Base-by-base conservation (phyloP, 75 land plant species). In the Selaginella tamariscina region DNA sequence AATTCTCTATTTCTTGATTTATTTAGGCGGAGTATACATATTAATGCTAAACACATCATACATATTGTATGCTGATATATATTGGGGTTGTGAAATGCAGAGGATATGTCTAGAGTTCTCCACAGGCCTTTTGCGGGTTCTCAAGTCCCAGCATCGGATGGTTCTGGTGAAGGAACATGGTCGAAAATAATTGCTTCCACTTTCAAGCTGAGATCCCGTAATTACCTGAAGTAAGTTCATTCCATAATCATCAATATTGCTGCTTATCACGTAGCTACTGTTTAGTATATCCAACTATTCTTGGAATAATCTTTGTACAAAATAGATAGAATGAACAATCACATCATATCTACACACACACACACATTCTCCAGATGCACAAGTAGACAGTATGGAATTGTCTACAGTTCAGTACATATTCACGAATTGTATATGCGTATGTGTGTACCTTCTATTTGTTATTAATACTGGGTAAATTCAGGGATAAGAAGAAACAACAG, bases 401-500 rank as follows among this genome's bases (percentile, higher is more conserved):
- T 49, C 54, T 49, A 11, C 54, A 11, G 20, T 11, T 11, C 54
- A 49, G 20, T 49, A 49, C 18, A 20, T 49, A 11, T 11, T 20
- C 54, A 49, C 18, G 18, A 49, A 20, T 49, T 11, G 54, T 49
- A 11, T 49, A 2, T 55, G 26, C 65, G 30, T 24, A 0, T n/a
- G 30, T 28, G 64, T 29, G 64, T 29, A n/a, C n/a, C 49, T 20
- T 24, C 33, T 69, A 32, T 13, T 31, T 21, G 31, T 68, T 66
- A 64, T 26, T 8, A 27, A 63, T 20, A 15, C 55, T 23, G 20
- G 33, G 18, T 11, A 1, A 1, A 11, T 23, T 28, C 84, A 91
- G 96, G 82, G 88, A 91, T 73, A 91, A 79, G 69, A 88, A 80
- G 80, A 91, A 91, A 70, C 82, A 83, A 0, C 70, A 76, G 64